Conservation (phyloP, 257 asterid species). For the Ligustrum vulgare region DNA sequence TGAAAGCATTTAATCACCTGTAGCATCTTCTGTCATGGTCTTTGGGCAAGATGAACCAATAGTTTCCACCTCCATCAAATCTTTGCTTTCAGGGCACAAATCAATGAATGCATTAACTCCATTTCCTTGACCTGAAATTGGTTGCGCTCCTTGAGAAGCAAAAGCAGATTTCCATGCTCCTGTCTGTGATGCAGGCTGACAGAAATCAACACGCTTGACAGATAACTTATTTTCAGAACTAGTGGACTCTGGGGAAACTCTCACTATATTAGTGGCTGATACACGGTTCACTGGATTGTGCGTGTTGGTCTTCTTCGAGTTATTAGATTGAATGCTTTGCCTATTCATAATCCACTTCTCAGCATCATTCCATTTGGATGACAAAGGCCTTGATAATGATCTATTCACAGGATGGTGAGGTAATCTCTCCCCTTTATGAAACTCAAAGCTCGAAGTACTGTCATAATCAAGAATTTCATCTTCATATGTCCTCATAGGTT, state of each 20-base stretch:
- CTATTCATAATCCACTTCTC: constrained; percentile 96
- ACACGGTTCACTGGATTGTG: constrained; percentile 51
- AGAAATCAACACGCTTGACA: constrained; percentile 64
- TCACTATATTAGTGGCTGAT: constrained; percentile 25
- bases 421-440: constrained; percentile 85
- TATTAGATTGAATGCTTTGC: constrained; percentile 53
- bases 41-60: constrained; percentile 45
- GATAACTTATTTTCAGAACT: constrained; percentile 4
- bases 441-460: constrained; percentile 33
- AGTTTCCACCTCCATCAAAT: constrained; percentile 55
- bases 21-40: constrained; percentile 54
- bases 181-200: constrained; percentile 47
- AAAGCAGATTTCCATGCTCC: constrained; percentile 47
- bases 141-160: constrained; percentile 39
- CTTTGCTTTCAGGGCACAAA: constrained; percentile 58
- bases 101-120: constrained; percentile 38
- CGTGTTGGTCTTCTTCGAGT: constrained; percentile 46
- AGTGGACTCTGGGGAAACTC: constrained; percentile 32
- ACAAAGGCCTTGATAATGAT: constrained; percentile 70
- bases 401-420: constrained; percentile 56
- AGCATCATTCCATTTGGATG: constrained; percentile 97
- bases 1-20: constrained; percentile 46
- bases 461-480: constrained; percentile 12
- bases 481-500: not conserved
- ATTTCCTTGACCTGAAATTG: constrained; percentile 32